Percentiles rank a stretch among this genome's conserved stretches.
These are phyloP conservation scores for Phytophthora brassicae DNA, from an alignment of 352 stramenopile species.

Conservation along the genomic window DNA sequence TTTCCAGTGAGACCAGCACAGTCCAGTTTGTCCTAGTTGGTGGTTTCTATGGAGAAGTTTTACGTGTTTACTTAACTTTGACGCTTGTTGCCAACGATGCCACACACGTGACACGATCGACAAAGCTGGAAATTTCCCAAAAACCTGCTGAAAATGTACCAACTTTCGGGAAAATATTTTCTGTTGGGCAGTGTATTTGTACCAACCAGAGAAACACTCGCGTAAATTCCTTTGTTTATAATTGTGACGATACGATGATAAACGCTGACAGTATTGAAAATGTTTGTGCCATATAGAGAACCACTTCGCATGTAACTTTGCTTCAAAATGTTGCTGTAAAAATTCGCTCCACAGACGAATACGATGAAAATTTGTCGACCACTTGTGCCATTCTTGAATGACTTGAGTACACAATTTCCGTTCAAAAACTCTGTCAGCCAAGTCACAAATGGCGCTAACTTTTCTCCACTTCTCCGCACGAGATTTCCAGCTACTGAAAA, in stretches of 20 bases:
- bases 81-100: slow-evolving; percentile 31
- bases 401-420: slow-evolving; percentile 24
- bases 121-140: slow-evolving; percentile 33
- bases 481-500: slow-evolving; percentile 30
- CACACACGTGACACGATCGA: slow-evolving; percentile 33
- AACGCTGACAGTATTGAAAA: slow-evolving; percentile 8
- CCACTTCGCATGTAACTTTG: slow-evolving; percentile 1
- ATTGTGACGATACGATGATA: slow-evolving; percentile 1
- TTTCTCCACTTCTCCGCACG: slow-evolving; percentile 32
- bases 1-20: slow-evolving; percentile 31
- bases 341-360: slow-evolving; percentile 11
- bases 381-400: slow-evolving; percentile 24
- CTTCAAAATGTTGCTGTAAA: slow-evolving; percentile 7
- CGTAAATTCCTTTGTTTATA: slow-evolving; percentile 5
- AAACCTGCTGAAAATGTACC: slow-evolving; percentile 38
- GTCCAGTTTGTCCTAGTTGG: background rate
- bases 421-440: slow-evolving; percentile 24
- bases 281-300: slow-evolving; percentile 20
- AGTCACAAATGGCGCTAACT: slow-evolving; percentile 14
- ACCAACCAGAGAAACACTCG: slow-evolving; percentile 21
- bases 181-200: background rate
- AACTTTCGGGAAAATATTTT: slow-evolving; percentile 37
- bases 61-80: background rate
- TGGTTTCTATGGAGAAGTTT: slow-evolving; percentile 13
- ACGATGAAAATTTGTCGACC: slow-evolving; percentile 1